These are phyloP conservation scores for Corynespora cassiicola DNA, from an alignment of 2,329 filamentous ascomycete genomes.

Conservation along the genomic window DNA sequence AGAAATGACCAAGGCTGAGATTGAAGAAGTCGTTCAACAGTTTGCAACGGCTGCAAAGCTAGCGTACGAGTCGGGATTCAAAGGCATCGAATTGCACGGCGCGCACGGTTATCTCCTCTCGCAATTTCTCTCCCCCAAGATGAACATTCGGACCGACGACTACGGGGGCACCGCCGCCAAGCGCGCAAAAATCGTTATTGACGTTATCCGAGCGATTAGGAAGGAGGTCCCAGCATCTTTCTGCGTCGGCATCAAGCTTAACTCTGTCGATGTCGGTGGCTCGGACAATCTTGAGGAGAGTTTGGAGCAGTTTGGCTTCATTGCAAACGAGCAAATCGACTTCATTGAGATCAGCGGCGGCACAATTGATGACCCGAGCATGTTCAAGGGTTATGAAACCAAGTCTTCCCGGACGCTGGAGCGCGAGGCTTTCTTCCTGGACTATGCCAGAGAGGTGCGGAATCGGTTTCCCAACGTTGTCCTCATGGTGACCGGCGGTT, in stretches of 20 bases:
- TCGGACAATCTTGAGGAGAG: conserved; percentile 54
- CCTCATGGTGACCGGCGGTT: conserved; percentile 65
- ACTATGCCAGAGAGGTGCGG: conserved; percentile 63
- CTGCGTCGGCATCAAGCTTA: conserved; percentile 58
- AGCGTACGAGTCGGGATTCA: conserved; percentile 57
- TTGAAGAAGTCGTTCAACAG: conserved; percentile 61
- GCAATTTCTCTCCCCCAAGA: conserved; percentile 49
- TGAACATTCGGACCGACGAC: conserved; percentile 55
- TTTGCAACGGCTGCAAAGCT: conserved; percentile 64
- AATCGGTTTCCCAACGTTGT: conserved; percentile 42
- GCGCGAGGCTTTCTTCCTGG: conserved; percentile 72
- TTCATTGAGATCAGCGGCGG: conserved; percentile 74
- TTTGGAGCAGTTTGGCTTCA: conserved; percentile 63
- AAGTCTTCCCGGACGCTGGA: conserved; percentile 51
- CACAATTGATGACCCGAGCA: conserved; percentile 34
- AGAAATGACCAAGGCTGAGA: conserved; percentile 59
- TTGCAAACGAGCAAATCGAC: conserved; percentile 62
- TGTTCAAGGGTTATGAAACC: conserved; percentile 10
- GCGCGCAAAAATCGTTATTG: conserved; percentile 53
- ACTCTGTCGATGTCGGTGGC: conserved; percentile 55
- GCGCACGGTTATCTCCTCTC: conserved; percentile 59
- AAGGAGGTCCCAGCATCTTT: conserved; percentile 50
- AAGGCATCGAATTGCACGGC: conserved; percentile 61
- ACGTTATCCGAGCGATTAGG: conserved; percentile 53
- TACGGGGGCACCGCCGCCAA: conserved; percentile 57